A percentile compares a stretch with the other conserved stretches of the same genome.
Conservation (phyloP, 352 stramenopile genomes). For the Aphanomyces stellatus region DNA sequence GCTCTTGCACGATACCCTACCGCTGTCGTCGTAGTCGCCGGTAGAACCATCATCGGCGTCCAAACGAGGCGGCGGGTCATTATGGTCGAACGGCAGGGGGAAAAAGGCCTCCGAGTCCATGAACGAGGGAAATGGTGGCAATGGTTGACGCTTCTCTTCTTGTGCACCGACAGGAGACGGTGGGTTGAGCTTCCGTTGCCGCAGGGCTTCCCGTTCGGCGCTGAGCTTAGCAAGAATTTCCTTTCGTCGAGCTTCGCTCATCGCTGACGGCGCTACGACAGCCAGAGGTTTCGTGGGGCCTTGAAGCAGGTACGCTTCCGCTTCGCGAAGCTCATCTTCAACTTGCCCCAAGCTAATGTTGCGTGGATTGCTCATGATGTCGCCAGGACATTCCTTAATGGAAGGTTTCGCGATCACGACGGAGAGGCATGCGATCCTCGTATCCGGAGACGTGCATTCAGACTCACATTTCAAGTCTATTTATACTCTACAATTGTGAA, state of each 20-base stretch:
- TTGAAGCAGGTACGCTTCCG: conserved; percentile 49
- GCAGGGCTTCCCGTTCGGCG: conserved; percentile 35
- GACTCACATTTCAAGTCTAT: no score
- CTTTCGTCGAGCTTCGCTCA: conserved; percentile 43
- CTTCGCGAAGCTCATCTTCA: conserved; percentile 51
- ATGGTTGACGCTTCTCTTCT: no score
- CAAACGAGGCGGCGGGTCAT: neutral
- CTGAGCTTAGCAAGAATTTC: conserved; percentile 65
- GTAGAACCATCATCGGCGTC: neutral
- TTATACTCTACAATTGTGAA: no score
- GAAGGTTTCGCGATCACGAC: no score
- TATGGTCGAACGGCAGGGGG: conserved; percentile 5
- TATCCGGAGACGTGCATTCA: no score
- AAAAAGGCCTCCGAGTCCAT: conserved; percentile 2
- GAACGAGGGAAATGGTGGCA: neutral
- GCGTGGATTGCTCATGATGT: no score
- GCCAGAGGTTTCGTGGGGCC: neutral
- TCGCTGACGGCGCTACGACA: neutral
- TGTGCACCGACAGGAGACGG: neutral
- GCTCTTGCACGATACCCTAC: conserved; percentile 20
- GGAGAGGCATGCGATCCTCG: no score
- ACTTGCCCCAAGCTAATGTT: conserved; percentile 42
- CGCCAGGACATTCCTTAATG: no score
- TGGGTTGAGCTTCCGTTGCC: conserved; percentile 18
- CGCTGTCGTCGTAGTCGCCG: neutral